Conservation (phyloP, 139 green algal species). For the Asterochloris sp. region DNA sequence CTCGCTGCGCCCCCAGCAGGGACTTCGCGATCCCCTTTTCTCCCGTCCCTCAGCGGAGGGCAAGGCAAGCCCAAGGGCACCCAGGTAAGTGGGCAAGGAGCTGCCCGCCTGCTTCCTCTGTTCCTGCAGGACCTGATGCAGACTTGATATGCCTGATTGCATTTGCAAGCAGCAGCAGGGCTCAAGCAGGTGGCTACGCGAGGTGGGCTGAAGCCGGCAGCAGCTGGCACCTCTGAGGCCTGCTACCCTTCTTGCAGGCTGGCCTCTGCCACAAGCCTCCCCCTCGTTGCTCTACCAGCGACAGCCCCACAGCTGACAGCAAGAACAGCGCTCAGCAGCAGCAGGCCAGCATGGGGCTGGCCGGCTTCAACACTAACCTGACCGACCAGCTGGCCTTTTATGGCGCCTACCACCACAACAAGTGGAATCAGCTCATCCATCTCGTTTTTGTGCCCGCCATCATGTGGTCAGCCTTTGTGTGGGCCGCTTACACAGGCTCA, state of each 20-base stretch:
- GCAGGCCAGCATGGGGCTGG: conserved; percentile 23
- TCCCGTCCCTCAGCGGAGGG: too few species aligned
- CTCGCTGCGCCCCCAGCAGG: too few species aligned
- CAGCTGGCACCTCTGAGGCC: not conserved
- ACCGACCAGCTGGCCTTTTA: conserved; percentile 67
- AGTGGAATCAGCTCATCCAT: conserved; percentile 77
- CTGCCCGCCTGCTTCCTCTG: too few species aligned
- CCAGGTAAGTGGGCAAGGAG: too few species aligned
- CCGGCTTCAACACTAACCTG: conserved; percentile 40
- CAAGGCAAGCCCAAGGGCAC: too few species aligned
- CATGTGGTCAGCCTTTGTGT: conserved; percentile 62
- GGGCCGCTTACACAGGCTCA: conserved; percentile 46
- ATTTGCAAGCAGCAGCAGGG: not conserved
- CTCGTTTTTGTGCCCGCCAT: conserved; percentile 78
- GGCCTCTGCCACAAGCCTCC: not conserved
- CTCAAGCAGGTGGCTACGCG: not conserved
- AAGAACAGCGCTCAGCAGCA: not conserved
- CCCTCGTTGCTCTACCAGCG: not conserved
- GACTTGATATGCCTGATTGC: too few species aligned
- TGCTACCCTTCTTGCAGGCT: not conserved
- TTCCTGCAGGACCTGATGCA: too few species aligned
- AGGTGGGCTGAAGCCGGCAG: not conserved
- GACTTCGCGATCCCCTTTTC: too few species aligned
- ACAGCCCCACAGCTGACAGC: not conserved
- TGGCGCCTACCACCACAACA: conserved; percentile 66